phyloP scores from a whole-genome alignment of 345 rosid genomes.

The Melaleuca quinquenervia region DNA sequence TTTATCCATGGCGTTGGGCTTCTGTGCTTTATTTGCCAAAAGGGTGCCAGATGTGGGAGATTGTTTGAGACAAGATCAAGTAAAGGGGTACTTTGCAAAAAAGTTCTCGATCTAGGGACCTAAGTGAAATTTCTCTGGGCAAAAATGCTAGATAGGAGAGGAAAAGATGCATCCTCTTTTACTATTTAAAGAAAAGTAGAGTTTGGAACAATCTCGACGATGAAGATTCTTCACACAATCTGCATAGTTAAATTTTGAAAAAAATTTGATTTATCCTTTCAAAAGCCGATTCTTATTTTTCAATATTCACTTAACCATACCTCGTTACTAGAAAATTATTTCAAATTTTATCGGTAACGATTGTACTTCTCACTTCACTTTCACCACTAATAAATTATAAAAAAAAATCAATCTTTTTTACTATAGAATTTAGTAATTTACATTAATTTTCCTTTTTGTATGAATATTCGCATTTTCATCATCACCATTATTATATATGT shows the following conservation, averaged over 20 bases:
- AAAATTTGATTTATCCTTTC: not conserved
- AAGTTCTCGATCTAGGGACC: not conserved
- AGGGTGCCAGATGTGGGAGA: not conserved
- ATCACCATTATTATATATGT: not conserved
- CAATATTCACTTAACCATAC: accelerated
- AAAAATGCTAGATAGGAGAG: not conserved
- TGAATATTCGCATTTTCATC: too few relatives aligned
- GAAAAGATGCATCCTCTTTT: not conserved
- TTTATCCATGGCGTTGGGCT: not conserved
- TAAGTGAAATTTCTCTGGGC: not conserved
- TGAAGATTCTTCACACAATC: not conserved
- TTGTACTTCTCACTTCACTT: accelerated
- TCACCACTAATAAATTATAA: accelerated
- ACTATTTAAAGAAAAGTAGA: not conserved
- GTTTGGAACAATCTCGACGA: not conserved
- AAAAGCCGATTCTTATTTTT: accelerated
- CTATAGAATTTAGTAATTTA: too few relatives aligned
- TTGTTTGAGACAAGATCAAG: not conserved
- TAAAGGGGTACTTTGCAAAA: accelerated
- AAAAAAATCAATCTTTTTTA: not conserved
- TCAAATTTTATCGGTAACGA: not conserved
- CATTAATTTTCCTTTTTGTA: not conserved
- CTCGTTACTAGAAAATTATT: not conserved
- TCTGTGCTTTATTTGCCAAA: not conserved
- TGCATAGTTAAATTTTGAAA: accelerated